Conservation (phyloP, 2,329 filamentous ascomycete genomes). For the Fusarium sp. region DNA sequence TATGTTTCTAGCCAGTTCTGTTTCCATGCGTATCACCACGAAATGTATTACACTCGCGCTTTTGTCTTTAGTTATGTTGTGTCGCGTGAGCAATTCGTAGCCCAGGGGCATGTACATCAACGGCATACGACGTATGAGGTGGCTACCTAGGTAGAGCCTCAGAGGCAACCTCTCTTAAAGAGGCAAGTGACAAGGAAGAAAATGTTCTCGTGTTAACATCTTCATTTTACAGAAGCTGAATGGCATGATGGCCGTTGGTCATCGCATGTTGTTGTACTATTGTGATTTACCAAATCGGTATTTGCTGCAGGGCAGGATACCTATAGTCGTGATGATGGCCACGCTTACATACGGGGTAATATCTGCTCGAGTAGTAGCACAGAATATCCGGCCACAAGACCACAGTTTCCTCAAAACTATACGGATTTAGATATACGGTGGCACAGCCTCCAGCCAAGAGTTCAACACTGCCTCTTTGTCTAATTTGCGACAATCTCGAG, state of each 20-base stretch:
- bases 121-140: slow-evolving; percentile 6
- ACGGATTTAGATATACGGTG: too few relatives aligned
- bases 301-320: slow-evolving; percentile 23
- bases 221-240: neutral
- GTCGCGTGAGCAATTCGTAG: slow-evolving; percentile 15
- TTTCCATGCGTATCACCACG: neutral
- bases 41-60: too few relatives aligned
- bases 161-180: neutral
- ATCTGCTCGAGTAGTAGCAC: neutral
- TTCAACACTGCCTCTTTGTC: too few relatives aligned
- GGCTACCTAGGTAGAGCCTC: neutral
- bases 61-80: neutral
- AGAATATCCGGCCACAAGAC: neutral
- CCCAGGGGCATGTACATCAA: neutral
- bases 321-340: neutral
- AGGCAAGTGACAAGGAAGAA: neutral
- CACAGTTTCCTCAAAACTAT: neutral
- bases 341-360: slow-evolving; percentile 2
- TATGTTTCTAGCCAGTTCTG: neutral
- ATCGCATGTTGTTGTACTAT: slow-evolving; percentile 13
- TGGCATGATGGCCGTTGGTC: slow-evolving; percentile 2
- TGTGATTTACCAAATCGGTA: neutral
- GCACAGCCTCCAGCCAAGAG: too few relatives aligned
- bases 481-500: neutral
- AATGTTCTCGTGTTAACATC: neutral